Base-by-base conservation (phyloP, 2,329 filamentous ascomycete genomes). In the Chrysoporthe deuterocubensis region DNA sequence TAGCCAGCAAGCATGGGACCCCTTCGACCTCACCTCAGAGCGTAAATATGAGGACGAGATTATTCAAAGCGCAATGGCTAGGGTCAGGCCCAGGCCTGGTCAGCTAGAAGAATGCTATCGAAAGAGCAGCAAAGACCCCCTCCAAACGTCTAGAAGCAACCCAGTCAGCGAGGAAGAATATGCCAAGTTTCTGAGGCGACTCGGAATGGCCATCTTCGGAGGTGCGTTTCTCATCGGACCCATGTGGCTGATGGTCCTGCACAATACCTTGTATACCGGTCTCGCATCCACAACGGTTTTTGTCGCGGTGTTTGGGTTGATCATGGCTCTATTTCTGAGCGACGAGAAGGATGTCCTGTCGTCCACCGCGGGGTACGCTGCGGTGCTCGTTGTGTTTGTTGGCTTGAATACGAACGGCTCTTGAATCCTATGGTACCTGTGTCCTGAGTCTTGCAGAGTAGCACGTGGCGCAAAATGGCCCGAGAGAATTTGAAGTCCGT, bases 181-280 rank as follows among this genome's bases (percentile, higher is more conserved):
- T 6, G 48, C n/a, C 9, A 4, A 2, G 7, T 21, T 14, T 3
- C 8, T 57, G 7, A 59, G 56, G 26, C 40, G 46, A 8, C 46
- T 46, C 11, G 50, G 40, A 3, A 66, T 43, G 11, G 60, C 60
- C 14, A 13, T 16, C 2, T 2, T 59, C 3, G 65, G 52, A 16
- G 60, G 26, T 4, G 52, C 21, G 6, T 43, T 67, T 1, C 18
- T 64, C 26, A 13, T 67, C 1, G 60, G 52, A 2, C 65, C 65
- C n/a, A 67, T 59, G 60, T 67, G 65, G 65, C 52, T 64, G 2
- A 64, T 64, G 65, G 61, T 60, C 4, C 34, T 64, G 3, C 61
- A 64, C 21, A 43, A 44, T 0, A 67, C 65, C 9, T 26, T 52
- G 21, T 52, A 67, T 21, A 64, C 61, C 26, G 43, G 65, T 0